Base-by-base conservation (phyloP, 1,139 yeast species). In the Sugiyamaella neomexicana region DNA sequence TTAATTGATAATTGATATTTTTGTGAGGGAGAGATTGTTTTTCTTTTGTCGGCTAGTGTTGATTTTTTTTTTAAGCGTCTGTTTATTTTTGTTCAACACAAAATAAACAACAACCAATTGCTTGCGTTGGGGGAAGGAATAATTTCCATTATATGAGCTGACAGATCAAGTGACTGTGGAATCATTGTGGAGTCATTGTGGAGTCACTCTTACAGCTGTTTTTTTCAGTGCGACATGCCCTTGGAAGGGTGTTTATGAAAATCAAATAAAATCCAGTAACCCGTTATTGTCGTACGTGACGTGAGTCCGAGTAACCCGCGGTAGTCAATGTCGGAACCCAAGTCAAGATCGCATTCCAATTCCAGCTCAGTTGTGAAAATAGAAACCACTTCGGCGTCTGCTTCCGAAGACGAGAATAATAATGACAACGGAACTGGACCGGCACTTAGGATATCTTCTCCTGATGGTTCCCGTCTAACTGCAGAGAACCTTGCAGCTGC, bases 1-100 rank as follows among this genome's bases (percentile, higher is more conserved):
- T 3, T 20, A 20, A 5, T 20, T 20, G 25, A 5, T 20, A 20
- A 20, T 20, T 20, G 25, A 5, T 7, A 29, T 29, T 29, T 9
- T 29, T 29, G 34, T 29, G 34, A 29, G 3, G n/a, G n/a, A n/a
- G n/a, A n/a, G n/a, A n/a, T n/a, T n/a, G n/a, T n/a, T n/a, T n/a
- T n/a, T n/a, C n/a, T 29, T 29, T 12, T 20, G 25, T 3, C 3
- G 25, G 25, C 5, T 20, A 5, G 34, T 29, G 10, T 29, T 29
- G n/a, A 29, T 29, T 29, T 29, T 12, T 4, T 12, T 12, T n/a
- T 34, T 12, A 2, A 12, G n/a, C n/a, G n/a, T n/a, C n/a, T n/a
- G n/a, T n/a, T n/a, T n/a, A n/a, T n/a, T 27, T 42, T 42, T 42
- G 47, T 44, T 44, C 47, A 44, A 44, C 47, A 44, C 47, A 31